These are phyloP conservation scores for Thelonectria olida DNA, from an alignment of 2,329 filamentous ascomycete species.

Conservation along the genomic window DNA sequence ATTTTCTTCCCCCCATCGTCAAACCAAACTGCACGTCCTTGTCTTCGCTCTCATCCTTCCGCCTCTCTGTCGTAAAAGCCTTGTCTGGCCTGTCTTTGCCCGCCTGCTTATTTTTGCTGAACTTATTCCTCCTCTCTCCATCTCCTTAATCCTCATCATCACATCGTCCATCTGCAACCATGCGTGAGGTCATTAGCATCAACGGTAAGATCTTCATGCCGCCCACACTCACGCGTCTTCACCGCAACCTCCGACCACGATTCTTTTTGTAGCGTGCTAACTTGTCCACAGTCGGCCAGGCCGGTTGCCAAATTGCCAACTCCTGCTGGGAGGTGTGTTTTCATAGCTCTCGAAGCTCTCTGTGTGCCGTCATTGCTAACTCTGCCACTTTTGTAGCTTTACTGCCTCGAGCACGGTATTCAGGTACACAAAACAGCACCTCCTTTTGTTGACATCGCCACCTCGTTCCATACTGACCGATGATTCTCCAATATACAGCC, in stretches of 20 bases:
- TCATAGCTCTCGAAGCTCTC: conserved; percentile 41
- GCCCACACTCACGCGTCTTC: conserved; percentile 46
- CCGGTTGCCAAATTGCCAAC: conserved; percentile 99
- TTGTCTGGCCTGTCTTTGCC: conserved; percentile 39
- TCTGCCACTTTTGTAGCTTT: conserved; percentile 72
- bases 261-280: conserved; percentile 56
- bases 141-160: conserved; percentile 35
- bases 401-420: conserved; percentile 99
- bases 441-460: conserved; percentile 33
- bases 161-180: conserved; percentile 62
- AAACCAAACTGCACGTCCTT: conserved; percentile 39
- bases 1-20: conserved; percentile 48
- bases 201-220: conserved; percentile 76
- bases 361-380: conserved; percentile 24
- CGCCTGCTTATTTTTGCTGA: conserved; percentile 32
- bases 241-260: conserved; percentile 49
- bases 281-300: conserved; percentile 87
- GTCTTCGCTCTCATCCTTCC: conserved; percentile 40
- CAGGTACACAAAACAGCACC: conserved; percentile 72
- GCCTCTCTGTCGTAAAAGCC: conserved; percentile 40
- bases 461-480: conserved; percentile 26
- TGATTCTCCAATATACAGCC: conserved; percentile 65
- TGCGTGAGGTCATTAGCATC: conserved; percentile 99
- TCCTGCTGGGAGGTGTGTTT: conserved; percentile 97
- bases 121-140: conserved; percentile 43